phyloP scores from a whole-genome alignment of 2,329 filamentous ascomycete species.

The Grosmannia clavigera region DNA sequence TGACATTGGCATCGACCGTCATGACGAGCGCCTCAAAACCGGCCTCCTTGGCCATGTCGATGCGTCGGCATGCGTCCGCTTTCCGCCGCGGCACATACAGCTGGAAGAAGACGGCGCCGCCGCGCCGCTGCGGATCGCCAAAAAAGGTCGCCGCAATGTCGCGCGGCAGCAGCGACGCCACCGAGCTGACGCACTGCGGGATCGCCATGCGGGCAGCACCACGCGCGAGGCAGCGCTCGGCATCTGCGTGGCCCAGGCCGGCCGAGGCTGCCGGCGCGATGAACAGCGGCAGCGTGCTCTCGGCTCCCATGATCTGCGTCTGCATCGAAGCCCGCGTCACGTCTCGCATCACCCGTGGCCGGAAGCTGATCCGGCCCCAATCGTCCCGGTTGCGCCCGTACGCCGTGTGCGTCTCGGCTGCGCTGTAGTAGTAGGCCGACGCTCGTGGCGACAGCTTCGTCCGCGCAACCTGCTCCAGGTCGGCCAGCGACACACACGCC shows the following conservation, averaged over 20 bases:
- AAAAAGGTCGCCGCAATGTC: slow-evolving; percentile 3
- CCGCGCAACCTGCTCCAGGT: slow-evolving; percentile 2
- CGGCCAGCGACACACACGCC: slow-evolving; percentile 7
- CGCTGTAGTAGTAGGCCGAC: slow-evolving; percentile 5
- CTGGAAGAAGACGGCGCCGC: slow-evolving; percentile 7
- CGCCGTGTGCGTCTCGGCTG: slow-evolving; percentile 3
- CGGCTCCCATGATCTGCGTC: slow-evolving; percentile 5
- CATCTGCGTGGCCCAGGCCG: slow-evolving; percentile 8
- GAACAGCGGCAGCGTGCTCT: slow-evolving; percentile 8
- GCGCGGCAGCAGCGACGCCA: slow-evolving; percentile 4
- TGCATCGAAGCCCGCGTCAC: not conserved
- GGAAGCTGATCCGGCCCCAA: slow-evolving; percentile 7
- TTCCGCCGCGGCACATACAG: slow-evolving; percentile 7
- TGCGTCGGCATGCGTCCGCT: not conserved
- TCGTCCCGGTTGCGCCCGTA: slow-evolving; percentile 5
- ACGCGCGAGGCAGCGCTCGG: slow-evolving; percentile 8
- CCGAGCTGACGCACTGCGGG: slow-evolving; percentile 9
- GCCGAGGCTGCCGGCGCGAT: slow-evolving; percentile 8
- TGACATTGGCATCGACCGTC: slow-evolving; percentile 7
- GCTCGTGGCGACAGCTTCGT: slow-evolving; percentile 3
- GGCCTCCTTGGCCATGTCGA: slow-evolving; percentile 5
- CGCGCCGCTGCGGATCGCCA: slow-evolving; percentile 1
- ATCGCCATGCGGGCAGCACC: slow-evolving; percentile 9
- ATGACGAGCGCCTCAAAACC: slow-evolving; percentile 6
- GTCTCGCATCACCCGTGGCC: slow-evolving; percentile 7